Percentiles rank a stretch among this genome's conserved stretches.
These are phyloP conservation scores for Cyclostephanos tholiformis DNA, from an alignment of 108 stramenopile species.

Conservation along the genomic window DNA sequence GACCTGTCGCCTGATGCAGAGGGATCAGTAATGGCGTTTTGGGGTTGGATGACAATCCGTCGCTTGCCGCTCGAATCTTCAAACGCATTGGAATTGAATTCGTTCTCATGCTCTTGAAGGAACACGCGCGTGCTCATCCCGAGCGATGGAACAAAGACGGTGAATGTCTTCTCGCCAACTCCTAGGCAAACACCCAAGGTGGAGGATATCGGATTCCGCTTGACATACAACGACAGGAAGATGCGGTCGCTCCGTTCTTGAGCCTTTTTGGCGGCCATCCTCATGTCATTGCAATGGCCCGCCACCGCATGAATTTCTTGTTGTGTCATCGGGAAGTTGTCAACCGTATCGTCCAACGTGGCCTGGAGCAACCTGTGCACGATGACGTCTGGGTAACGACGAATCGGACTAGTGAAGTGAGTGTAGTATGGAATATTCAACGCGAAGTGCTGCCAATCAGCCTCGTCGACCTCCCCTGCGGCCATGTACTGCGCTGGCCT, in stretches of 20 bases:
- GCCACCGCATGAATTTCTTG: slow-evolving; percentile 59
- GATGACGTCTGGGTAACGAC: slow-evolving; percentile 95
- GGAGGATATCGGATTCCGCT: slow-evolving; percentile 59
- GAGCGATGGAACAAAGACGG: slow-evolving; percentile 77
- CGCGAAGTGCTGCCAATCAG: slow-evolving; percentile 89
- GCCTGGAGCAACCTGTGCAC: slow-evolving; percentile 92
- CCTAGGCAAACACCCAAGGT: slow-evolving; percentile 74
- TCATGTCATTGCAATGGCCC: slow-evolving; percentile 89
- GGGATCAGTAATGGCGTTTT: slow-evolving; percentile 31
- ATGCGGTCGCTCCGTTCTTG: slow-evolving; percentile 87
- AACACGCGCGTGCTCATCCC: slow-evolving; percentile 68
- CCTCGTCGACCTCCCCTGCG: slow-evolving; percentile 64
- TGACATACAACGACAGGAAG: slow-evolving; percentile 84
- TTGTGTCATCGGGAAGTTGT: slow-evolving; percentile 55
- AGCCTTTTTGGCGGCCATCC: slow-evolving; percentile 86
- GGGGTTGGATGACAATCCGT: slow-evolving; percentile 52
- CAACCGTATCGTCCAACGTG: slow-evolving; percentile 79
- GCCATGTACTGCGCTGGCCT: slow-evolving; percentile 90
- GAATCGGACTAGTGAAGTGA: slow-evolving; percentile 95
- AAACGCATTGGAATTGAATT: slow-evolving; percentile 52
- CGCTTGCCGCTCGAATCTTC: slow-evolving; percentile 41
- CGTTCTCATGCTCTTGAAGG: slow-evolving; percentile 77
- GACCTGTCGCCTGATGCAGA: slow-evolving; percentile 41
- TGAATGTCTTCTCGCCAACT: slow-evolving; percentile 85
- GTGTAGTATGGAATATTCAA: slow-evolving; percentile 98